Percentiles rank a stretch among this genome's conserved stretches.
These are phyloP conservation scores for Hawksworthiomyces lignivorus DNA, from an alignment of 2,329 filamentous ascomycete species.

Conservation along the genomic window DNA sequence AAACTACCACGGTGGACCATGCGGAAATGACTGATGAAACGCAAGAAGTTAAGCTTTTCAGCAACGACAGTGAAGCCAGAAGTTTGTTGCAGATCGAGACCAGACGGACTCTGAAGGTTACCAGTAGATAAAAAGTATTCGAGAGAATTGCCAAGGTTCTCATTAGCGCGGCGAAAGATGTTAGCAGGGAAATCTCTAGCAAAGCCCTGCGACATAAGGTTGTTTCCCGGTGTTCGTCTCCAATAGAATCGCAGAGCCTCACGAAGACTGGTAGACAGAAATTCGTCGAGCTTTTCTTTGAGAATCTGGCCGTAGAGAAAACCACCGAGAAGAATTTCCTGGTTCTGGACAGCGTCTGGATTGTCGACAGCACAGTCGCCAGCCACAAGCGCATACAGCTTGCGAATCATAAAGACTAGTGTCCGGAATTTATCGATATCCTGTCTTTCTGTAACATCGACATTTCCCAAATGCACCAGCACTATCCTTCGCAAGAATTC, in stretches of 20 bases:
- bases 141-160: constrained; percentile 77
- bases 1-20: constrained; percentile 99
- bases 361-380: constrained; percentile 93
- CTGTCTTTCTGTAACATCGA: constrained; percentile 74
- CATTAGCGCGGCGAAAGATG: constrained; percentile 74
- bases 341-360: constrained; percentile 91
- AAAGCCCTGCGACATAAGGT: constrained; percentile 73
- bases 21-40: constrained; percentile 96
- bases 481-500: constrained; percentile 89
- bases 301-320: constrained; percentile 93
- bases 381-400: constrained; percentile 86
- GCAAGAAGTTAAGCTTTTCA: constrained; percentile 97
- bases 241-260: constrained; percentile 49
- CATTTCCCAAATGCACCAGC: constrained; percentile 81
- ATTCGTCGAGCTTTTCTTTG: constrained; percentile 90
- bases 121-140: constrained; percentile 97
- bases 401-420: constrained; percentile 91
- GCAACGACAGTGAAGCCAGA: constrained; percentile 95
- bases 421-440: constrained; percentile 90
- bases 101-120: constrained; percentile 84
- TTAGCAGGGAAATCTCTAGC: constrained; percentile 68
- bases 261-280: constrained; percentile 53
- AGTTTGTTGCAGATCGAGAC: constrained; percentile 87
- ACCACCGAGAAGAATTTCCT: constrained; percentile 87
- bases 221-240: constrained; percentile 49